phyloP scores from a whole-genome alignment of 177 flowering plant species.

The Vitis hybrid region DNA sequence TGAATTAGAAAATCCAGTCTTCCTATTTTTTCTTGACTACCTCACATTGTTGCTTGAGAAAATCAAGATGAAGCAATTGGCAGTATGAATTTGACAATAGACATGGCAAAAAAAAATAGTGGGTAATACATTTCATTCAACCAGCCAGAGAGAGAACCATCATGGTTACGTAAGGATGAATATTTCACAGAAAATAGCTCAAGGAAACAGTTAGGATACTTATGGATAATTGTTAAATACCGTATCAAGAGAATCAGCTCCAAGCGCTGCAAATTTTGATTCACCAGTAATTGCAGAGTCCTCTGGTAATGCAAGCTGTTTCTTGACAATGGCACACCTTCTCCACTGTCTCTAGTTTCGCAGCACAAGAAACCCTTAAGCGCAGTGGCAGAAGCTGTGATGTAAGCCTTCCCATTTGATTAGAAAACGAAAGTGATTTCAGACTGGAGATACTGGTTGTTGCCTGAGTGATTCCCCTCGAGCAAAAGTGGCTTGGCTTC shows the following conservation, averaged over 20 bases:
- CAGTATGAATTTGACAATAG: too few species aligned
- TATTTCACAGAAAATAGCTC: too few species aligned
- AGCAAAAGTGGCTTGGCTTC: too few species aligned
- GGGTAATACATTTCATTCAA: neutral
- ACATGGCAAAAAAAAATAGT: neutral
- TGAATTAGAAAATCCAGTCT: too few species aligned
- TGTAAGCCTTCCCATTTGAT: conserved; percentile 30
- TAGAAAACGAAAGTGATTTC: conserved; percentile 35
- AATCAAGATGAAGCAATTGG: too few species aligned
- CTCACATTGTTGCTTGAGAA: too few species aligned
- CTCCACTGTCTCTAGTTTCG: conserved; percentile 66
- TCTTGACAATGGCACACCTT: conserved; percentile 80
- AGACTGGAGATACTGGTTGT: conserved; percentile 26
- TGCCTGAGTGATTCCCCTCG: conserved; percentile 20
- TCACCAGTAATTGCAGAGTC: conserved; percentile 55
- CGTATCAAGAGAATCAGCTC: conserved; percentile 92
- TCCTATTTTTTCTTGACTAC: too few species aligned
- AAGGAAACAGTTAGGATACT: neutral
- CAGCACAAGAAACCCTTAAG: conserved; percentile 50
- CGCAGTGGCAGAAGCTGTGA: conserved; percentile 23
- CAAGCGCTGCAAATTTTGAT: conserved; percentile 63
- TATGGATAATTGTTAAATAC: conserved; percentile 28
- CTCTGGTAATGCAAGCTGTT: conserved; percentile 62
- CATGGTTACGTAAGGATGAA: neutral
- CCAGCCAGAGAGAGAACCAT: neutral